Evolutionary conservation across 2,329 filamentous ascomycete species (phyloP).

Genomic region (Trichoderma hamatum): DNA sequence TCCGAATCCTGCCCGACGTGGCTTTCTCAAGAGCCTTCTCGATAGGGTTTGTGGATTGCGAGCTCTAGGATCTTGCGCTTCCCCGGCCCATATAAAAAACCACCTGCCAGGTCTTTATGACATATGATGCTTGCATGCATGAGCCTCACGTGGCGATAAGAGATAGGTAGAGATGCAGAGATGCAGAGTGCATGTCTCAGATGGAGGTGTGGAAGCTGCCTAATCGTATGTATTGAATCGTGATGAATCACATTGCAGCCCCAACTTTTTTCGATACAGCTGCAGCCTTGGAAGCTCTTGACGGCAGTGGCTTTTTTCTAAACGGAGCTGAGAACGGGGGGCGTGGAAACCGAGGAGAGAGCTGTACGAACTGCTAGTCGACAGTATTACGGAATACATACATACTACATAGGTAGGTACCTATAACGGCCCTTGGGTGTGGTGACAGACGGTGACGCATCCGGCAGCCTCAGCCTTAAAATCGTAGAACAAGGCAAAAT

Average conservation of each 20-base stretch:
- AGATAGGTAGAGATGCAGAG: not conserved
- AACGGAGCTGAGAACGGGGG: not conserved
- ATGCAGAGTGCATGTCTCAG: not conserved
- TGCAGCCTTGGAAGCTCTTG: not conserved
- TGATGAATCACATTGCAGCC: not conserved
- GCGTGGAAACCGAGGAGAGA: not conserved
- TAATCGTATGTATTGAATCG: not conserved
- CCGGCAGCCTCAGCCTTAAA: conserved; percentile 23
- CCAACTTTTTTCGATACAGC: not conserved
- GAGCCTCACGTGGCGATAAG: conserved; percentile 28
- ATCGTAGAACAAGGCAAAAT: not conserved
- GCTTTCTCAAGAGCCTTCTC: not conserved
- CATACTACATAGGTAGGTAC: not conserved
- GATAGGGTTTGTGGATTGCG: not conserved
- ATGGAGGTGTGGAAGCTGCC: not conserved
- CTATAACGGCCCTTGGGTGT: not conserved
- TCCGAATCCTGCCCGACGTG: not conserved
- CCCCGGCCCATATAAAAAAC: not conserved
- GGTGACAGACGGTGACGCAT: conserved; percentile 3
- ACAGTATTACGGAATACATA: too few relatives aligned
- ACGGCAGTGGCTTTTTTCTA: not conserved
- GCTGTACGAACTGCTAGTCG: not conserved
- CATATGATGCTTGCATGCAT: conserved; percentile 21
- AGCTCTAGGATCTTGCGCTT: not conserved
- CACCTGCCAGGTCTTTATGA: not conserved